These are phyloP conservation scores for Fusarium abutilonis DNA, from an alignment of 2,329 filamentous ascomycete species.

Conservation along the genomic window DNA sequence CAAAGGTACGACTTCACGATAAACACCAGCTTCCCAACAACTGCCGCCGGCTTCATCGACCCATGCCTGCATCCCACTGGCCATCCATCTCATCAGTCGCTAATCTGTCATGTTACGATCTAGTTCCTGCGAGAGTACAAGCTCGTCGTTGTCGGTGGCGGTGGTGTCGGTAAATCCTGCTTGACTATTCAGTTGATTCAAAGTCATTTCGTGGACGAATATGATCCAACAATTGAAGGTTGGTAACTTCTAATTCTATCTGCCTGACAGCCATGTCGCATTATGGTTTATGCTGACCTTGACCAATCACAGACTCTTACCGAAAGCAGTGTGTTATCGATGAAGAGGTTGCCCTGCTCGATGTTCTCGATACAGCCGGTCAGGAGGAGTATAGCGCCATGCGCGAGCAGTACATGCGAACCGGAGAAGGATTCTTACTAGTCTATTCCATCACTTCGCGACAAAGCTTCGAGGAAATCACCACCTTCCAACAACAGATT, in stretches of 20 bases:
- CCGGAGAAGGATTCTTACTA: conserved; percentile 95
- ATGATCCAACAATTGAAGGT: conserved; percentile 99
- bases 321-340: conserved; percentile 99
- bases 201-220: conserved; percentile 99
- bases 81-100: conserved; percentile 16
- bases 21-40: not conserved
- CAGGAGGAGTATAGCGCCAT: conserved; percentile 99
- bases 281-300: conserved; percentile 34
- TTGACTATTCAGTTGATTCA: conserved; percentile 96
- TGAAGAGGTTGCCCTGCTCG: conserved; percentile 95
- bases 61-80: not conserved
- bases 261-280: not conserved
- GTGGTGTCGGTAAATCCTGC: conserved; percentile 98
- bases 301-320: conserved; percentile 80
- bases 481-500: conserved; percentile 99
- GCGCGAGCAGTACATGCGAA: conserved; percentile 99
- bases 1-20: conserved; percentile 46
- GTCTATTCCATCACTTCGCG: conserved; percentile 98
- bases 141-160: conserved; percentile 95
- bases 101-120: conserved; percentile 22
- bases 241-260: conserved; percentile 46
- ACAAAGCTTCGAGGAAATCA: conserved; percentile 98
- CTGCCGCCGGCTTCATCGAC: not conserved
- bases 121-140: conserved; percentile 93
- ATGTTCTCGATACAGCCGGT: conserved; percentile 96